Conservation (phyloP, 2,329 filamentous ascomycete genomes). For the Cladosporium sp. region DNA sequence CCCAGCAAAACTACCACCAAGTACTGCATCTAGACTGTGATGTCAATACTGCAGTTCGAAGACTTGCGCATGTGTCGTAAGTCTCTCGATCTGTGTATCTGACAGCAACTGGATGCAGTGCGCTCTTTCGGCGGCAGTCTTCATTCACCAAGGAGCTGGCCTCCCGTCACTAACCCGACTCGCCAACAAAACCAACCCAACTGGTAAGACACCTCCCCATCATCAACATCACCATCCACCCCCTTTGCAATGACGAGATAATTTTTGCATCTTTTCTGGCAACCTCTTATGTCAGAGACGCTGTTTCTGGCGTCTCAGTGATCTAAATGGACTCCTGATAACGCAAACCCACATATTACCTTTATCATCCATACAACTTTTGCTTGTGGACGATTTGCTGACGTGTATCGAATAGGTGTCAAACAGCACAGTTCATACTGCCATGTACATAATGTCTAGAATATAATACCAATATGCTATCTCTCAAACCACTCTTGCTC, state of each 20-base stretch:
- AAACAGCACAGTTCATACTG: too few species aligned
- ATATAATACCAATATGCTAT: too few species aligned
- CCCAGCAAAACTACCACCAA: not conserved
- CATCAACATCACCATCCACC: not conserved
- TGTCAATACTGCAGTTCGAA: not conserved
- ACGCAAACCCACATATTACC: slow-evolving; percentile 4
- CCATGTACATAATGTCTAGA: too few species aligned
- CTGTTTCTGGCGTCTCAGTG: slow-evolving; percentile 55
- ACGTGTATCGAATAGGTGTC: slow-evolving; percentile 4
- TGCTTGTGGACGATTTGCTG: not conserved
- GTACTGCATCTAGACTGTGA: not conserved
- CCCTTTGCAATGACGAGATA: slow-evolving; percentile 12
- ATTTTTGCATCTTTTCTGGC: slow-evolving; percentile 65
- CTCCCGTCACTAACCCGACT: not conserved
- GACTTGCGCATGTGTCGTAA: not conserved
- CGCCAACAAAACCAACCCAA: not conserved
- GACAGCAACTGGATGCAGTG: not conserved
- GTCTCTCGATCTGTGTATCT: not conserved
- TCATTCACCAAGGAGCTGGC: not conserved
- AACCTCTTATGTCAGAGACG: slow-evolving; percentile 88
- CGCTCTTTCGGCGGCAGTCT: too few species aligned
- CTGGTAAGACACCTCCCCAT: slow-evolving; percentile 5
- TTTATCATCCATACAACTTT: not conserved
- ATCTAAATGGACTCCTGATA: slow-evolving; percentile 84
- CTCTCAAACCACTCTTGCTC: too few species aligned